phyloP scores from a whole-genome alignment of 192 early-diverging fungal genomes.

The Coemansia biformis region DNA sequence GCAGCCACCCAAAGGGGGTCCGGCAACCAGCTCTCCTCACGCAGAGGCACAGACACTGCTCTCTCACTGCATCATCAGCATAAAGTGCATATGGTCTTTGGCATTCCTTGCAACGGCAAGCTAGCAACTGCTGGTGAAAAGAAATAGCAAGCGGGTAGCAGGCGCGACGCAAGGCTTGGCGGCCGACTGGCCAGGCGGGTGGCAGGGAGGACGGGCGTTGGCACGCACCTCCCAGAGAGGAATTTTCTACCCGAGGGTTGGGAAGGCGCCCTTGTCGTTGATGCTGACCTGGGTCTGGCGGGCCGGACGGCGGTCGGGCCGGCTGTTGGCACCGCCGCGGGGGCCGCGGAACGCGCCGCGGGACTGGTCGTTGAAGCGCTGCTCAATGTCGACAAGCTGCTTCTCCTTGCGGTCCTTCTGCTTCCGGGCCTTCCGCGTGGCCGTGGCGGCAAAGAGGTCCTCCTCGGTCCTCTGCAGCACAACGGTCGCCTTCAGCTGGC shows the following conservation, averaged over 20 bases:
- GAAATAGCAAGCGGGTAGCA: too few relatives aligned
- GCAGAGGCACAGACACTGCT: too few relatives aligned
- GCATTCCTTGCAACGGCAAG: too few relatives aligned
- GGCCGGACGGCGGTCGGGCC: slow-evolving; percentile 50
- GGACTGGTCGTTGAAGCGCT: slow-evolving; percentile 66
- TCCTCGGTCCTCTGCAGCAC: slow-evolving; percentile 67
- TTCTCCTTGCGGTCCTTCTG: slow-evolving; percentile 69
- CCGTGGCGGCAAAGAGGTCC: slow-evolving; percentile 63
- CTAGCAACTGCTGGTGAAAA: too few relatives aligned
- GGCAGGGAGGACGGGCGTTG: too few relatives aligned
- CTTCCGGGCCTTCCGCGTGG: slow-evolving; percentile 53
- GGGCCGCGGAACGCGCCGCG: slow-evolving; percentile 57
- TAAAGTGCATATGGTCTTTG: too few relatives aligned
- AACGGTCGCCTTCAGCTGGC: slow-evolving; percentile 75
- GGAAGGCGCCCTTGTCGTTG: slow-evolving; percentile 69
- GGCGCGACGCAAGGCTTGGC: too few relatives aligned
- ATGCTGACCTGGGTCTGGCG: slow-evolving; percentile 55
- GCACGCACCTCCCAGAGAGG: too few relatives aligned
- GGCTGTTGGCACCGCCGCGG: slow-evolving; percentile 25
- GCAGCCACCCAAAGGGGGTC: too few relatives aligned
- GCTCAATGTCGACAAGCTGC: slow-evolving; percentile 70
- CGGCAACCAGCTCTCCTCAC: too few relatives aligned
- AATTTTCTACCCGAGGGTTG: slow-evolving; percentile 41
- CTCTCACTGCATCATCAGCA: too few relatives aligned
- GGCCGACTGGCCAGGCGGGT: too few relatives aligned